Evolutionary conservation across 169 alveolate species (phyloP), one percentile per base, ranked within the genome.

Genomic region (Plasmodium gallinaceum): DNA sequence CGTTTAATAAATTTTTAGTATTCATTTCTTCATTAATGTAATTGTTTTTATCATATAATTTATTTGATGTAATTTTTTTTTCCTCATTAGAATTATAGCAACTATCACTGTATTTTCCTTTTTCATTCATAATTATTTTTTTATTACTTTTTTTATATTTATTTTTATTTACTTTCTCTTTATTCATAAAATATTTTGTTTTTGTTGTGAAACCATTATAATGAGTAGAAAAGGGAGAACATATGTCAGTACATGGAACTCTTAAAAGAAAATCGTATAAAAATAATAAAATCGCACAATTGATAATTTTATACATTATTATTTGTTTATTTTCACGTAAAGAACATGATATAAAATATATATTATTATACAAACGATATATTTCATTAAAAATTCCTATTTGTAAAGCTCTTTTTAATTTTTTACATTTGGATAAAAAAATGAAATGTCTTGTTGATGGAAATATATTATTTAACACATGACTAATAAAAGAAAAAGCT

Each of bases 261-360:
- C 92, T 61, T 37, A 86, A 24, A 14, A 86, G 54, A 60, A 71
- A 86, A 65, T 86, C 92, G 58, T 86, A 86, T 51, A 86, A 24
- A 86, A 86, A 86, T 39, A 86, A 48, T 26, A 86, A 58, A 26
- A 86, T 86, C 7, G 92, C 45, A 12, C 51, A n/a, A 43, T 86
- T 71, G 39, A 86, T 54, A 42, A 86, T 86, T 73, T 86, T 86
- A 54, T 86, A 72, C 92, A 86, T 86, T 9, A 71, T 68, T 5
- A 86, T 86, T 66, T 86, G 88, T 39, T 86, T 86, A 72, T 86
- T 86, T 52, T 86, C 64, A 37, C 24, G 37, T 65, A 86, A 58
- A n/a, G 92, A 86, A 12, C 92, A 71, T 10, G 92, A 71, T 52
- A 86, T 86, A 70, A 86, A 86, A 86, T 86, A 86, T 7, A 86